Conservation (phyloP, 2,329 filamentous ascomycete species). For the Venturia carpophila region DNA sequence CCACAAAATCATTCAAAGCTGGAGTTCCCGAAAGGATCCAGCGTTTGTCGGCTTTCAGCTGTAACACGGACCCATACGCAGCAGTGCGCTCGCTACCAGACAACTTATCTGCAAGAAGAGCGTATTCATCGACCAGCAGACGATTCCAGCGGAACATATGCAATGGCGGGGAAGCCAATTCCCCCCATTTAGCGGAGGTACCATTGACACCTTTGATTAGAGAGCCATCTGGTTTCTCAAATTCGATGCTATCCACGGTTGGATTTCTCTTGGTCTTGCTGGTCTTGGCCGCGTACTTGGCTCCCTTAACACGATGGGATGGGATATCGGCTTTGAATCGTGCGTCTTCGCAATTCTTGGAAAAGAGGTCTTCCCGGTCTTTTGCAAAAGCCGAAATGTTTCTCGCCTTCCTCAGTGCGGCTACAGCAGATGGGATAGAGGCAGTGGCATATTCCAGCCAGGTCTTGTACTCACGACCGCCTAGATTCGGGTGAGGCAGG, state of each 20-base stretch:
- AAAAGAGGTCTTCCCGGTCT: neutral
- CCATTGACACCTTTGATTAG: neutral
- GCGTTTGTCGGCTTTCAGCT: slow-evolving; percentile 43
- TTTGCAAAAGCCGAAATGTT: neutral
- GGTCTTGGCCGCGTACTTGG: slow-evolving; percentile 23
- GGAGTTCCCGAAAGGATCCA: slow-evolving; percentile 61
- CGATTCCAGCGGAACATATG: slow-evolving; percentile 56
- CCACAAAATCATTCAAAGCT: slow-evolving; percentile 48
- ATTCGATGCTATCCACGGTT: neutral
- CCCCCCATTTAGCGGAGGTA: slow-evolving; percentile 24
- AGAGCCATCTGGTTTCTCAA: neutral
- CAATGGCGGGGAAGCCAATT: slow-evolving; percentile 35
- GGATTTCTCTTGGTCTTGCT: neutral
- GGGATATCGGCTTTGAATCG: slow-evolving; percentile 33
- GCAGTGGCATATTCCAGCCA: neutral
- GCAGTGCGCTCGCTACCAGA: slow-evolving; percentile 21
- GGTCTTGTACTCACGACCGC: neutral
- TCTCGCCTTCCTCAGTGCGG: neutral
- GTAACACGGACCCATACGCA: slow-evolving; percentile 22
- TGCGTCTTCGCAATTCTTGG: slow-evolving; percentile 22
- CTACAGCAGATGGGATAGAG: neutral
- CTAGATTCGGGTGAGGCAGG: neutral
- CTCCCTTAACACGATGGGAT: slow-evolving; percentile 33
- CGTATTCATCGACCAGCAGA: slow-evolving; percentile 57
- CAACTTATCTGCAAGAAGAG: slow-evolving; percentile 41